Conservation (phyloP, 2,329 filamentous ascomycete genomes). For the Talaromyces amestolkiae region DNA sequence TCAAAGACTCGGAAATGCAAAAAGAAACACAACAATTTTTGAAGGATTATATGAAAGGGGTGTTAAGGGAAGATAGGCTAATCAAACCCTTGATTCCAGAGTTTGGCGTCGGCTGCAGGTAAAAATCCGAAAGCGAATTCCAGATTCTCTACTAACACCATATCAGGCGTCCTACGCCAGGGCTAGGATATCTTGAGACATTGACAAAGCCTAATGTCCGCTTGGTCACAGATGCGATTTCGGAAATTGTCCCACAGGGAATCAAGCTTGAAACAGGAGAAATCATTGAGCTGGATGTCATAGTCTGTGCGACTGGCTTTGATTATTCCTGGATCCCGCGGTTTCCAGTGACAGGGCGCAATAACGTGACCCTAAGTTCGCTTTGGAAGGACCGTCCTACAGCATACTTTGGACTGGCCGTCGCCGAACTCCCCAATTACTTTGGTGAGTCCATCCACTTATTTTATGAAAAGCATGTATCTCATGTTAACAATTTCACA, state of each 20-base stretch:
- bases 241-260: too few species aligned
- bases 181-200: neutral
- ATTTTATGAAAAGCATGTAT: neutral
- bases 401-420: neutral
- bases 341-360: neutral
- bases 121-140: neutral
- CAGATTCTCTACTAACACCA: neutral
- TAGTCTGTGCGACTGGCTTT: constrained; percentile 9
- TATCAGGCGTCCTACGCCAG: constrained; percentile 2
- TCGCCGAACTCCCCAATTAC: neutral
- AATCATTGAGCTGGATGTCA: too few species aligned
- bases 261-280: too few species aligned
- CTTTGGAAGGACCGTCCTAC: neutral
- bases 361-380: neutral
- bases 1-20: too few species aligned
- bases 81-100: neutral
- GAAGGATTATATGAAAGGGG: neutral
- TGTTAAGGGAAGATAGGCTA: too few species aligned
- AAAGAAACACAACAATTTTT: neutral
- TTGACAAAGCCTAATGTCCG: neutral
- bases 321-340: neutral
- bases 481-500: neutral
- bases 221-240: neutral
- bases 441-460: neutral
- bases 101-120: constrained; percentile 4